phyloP scores from a whole-genome alignment of 805 yeast genomes.

The Candida methanosorbosa region DNA sequence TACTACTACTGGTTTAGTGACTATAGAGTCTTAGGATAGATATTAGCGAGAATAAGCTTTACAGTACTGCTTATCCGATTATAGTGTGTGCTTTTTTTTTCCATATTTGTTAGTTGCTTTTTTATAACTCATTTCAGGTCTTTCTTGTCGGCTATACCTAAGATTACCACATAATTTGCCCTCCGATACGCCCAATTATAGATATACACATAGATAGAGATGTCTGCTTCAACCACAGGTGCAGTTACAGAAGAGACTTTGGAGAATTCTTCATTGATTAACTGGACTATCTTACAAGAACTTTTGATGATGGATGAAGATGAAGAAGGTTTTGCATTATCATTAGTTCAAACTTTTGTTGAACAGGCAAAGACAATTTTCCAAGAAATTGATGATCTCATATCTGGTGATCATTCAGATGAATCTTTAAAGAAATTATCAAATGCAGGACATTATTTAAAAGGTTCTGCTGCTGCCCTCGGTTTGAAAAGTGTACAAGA shows the following conservation, averaged over 20 bases:
- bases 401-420: slow-evolving; percentile 27
- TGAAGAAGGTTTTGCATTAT: slow-evolving; percentile 79
- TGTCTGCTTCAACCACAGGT: too few species aligned
- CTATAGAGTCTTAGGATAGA: too few species aligned
- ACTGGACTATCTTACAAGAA: slow-evolving; percentile 85
- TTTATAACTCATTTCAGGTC: too few species aligned
- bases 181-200: background rate
- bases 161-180: background rate
- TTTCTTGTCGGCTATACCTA: too few species aligned
- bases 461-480: slow-evolving; percentile 92
- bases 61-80: too few species aligned
- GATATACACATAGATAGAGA: background rate
- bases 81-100: too few species aligned
- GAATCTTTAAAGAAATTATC: slow-evolving; percentile 51
- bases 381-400: slow-evolving; percentile 53
- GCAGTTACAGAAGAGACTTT: slow-evolving; percentile 11
- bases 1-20: too few species aligned
- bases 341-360: slow-evolving; percentile 73
- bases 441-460: slow-evolving; percentile 81
- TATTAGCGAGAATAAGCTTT: too few species aligned
- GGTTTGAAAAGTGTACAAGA: slow-evolving; percentile 77
- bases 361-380: slow-evolving; percentile 86
- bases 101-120: too few species aligned
- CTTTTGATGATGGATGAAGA: slow-evolving; percentile 94
- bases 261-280: slow-evolving; percentile 57